phyloP scores from a whole-genome alignment of 2,329 filamentous ascomycete species.

The Colletotrichum chrysophilum region DNA sequence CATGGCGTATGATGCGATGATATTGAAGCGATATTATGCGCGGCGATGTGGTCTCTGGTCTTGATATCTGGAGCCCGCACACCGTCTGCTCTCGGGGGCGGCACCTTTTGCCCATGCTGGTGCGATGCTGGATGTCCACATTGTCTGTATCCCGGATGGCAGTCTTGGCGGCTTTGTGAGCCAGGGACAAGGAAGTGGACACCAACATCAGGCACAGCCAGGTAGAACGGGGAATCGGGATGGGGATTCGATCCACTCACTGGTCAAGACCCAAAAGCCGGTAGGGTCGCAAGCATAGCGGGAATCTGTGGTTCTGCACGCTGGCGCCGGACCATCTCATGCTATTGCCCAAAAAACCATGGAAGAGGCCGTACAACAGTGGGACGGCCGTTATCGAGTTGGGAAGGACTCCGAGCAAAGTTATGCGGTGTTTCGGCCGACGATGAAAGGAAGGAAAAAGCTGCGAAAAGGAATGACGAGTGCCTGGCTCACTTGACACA shows the following conservation, averaged over 20 bases:
- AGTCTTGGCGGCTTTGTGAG: slow-evolving; percentile 4
- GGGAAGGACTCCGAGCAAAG: not conserved
- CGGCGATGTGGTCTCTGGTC: not conserved
- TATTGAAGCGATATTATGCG: not conserved
- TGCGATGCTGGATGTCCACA: not conserved
- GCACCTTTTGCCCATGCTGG: not conserved
- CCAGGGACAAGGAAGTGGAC: not conserved
- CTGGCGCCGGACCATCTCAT: not conserved
- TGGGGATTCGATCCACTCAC: not conserved
- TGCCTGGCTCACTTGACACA: not conserved
- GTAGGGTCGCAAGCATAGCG: slow-evolving; percentile 1
- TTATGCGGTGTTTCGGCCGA: not conserved
- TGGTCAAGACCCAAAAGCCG: not conserved
- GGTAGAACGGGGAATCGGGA: not conserved
- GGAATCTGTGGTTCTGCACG: not conserved
- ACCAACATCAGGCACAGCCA: not conserved
- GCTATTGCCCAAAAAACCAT: not conserved
- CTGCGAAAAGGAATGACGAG: not conserved
- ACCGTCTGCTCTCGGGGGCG: not conserved
- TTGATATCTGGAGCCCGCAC: not conserved
- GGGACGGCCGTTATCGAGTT: not conserved
- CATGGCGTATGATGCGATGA: not conserved
- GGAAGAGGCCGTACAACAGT: not conserved
- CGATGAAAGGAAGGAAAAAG: not conserved
- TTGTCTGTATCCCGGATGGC: not conserved